These are phyloP conservation scores for Murraya paniculata DNA, from an alignment of 345 rosid species.

Conservation along the genomic window DNA sequence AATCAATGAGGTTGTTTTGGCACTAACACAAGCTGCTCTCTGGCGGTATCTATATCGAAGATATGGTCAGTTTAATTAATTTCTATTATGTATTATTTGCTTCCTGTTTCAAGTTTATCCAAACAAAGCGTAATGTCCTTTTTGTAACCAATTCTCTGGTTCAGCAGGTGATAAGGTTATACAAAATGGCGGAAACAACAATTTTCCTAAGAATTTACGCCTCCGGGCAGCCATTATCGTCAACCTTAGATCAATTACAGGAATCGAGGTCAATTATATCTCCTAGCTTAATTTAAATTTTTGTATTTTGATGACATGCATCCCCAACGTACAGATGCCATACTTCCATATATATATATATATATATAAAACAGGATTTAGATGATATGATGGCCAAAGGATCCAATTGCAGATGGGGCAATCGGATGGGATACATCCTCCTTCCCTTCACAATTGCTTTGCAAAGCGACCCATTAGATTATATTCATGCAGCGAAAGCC, in stretches of 20 bases:
- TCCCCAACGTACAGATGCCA: too few relatives aligned
- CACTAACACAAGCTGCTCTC: conserved; percentile 65
- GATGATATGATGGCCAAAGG: conserved; percentile 54
- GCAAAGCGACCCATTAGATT: conserved; percentile 47
- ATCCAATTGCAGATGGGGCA: conserved; percentile 52
- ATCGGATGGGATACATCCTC: conserved; percentile 48
- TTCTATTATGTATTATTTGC: too few relatives aligned
- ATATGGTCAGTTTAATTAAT: conserved; percentile 53
- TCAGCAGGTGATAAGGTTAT: conserved; percentile 30
- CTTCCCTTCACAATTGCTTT: conserved; percentile 42
- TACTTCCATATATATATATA: too few relatives aligned
- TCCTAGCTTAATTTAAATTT: too few relatives aligned
- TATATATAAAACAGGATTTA: conserved; percentile 43
- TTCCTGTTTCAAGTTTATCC: too few relatives aligned
- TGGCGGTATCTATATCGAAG: conserved; percentile 52
- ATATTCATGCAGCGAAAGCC: conserved; percentile 45
- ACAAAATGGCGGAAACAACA: conserved; percentile 22
- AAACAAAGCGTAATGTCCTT: background rate
- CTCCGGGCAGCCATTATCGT: conserved; percentile 47
- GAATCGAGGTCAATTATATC: conserved; percentile 47
- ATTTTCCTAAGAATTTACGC: conserved; percentile 33
- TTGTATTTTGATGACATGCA: too few relatives aligned
- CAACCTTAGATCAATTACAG: conserved; percentile 53
- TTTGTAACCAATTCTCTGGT: background rate
- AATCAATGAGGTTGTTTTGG: conserved; percentile 63